Conservation (phyloP, 2,329 filamentous ascomycete species). For the Tolypocladium ophioglossoides region DNA sequence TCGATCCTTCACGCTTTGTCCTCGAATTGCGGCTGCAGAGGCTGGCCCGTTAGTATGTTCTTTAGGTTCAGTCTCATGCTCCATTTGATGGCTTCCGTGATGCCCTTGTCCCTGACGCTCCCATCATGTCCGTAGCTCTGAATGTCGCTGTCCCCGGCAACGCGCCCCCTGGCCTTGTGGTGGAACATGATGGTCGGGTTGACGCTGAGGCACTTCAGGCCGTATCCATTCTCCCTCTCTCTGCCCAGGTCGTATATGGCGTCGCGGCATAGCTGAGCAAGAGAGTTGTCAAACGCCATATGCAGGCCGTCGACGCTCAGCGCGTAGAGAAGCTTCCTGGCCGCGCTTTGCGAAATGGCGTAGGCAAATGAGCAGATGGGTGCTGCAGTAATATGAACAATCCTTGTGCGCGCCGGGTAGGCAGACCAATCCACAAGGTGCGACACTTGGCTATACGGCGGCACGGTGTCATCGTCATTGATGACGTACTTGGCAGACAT, state of each 20-base stretch:
- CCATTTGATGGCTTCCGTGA: conserved; percentile 20
- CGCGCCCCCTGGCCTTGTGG: conserved; percentile 16
- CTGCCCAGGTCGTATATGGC: conserved; percentile 16
- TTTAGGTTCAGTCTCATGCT: conserved; percentile 19
- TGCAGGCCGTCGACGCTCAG: conserved; percentile 30
- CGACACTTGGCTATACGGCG: conserved; percentile 13
- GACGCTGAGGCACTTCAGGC: conserved; percentile 18
- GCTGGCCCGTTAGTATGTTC: conserved; percentile 16
- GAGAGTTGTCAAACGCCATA: conserved; percentile 29
- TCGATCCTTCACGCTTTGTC: neutral
- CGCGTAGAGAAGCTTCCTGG: conserved; percentile 29
- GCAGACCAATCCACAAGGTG: conserved; percentile 16
- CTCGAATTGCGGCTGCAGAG: conserved; percentile 14
- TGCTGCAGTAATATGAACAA: conserved; percentile 30
- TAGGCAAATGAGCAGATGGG: conserved; percentile 33
- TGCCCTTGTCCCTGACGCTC: conserved; percentile 15
- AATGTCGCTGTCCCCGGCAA: conserved; percentile 21
- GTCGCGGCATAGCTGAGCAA: conserved; percentile 33
- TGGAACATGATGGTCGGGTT: conserved; percentile 24
- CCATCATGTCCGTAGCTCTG: conserved; percentile 9
- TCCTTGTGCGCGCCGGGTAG: conserved; percentile 28
- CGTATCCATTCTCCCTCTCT: neutral
- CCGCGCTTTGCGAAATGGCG: conserved; percentile 31
- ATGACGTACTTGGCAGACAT: conserved; percentile 8
- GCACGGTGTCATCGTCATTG: conserved; percentile 23